phyloP scores from a whole-genome alignment of 2,329 filamentous ascomycete genomes.

The Cryphonectria naterciae region DNA sequence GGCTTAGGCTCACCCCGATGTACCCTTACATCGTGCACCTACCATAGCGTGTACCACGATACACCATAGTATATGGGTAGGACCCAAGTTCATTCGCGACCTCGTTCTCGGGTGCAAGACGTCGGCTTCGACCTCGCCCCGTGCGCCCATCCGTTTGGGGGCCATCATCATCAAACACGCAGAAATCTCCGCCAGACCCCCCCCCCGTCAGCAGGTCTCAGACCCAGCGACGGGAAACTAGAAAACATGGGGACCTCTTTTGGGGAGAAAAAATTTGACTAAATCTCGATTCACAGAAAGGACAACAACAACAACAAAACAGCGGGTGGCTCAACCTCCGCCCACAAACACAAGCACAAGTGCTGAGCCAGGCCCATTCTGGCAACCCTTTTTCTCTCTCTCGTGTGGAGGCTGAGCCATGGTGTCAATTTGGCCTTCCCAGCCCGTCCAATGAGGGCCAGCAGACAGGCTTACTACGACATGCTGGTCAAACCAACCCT shows the following conservation, averaged over 20 bases:
- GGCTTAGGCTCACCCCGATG: neutral
- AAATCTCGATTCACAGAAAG: neutral
- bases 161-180: neutral
- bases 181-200: neutral
- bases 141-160: neutral
- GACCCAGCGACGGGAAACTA: neutral
- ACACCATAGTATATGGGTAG: neutral
- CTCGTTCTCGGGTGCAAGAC: neutral
- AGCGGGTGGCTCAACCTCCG: neutral
- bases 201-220: neutral
- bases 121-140: neutral
- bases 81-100: neutral
- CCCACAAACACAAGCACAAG: neutral
- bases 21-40: neutral
- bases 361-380: conserved; percentile 20
- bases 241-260: too few relatives aligned
- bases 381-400: neutral
- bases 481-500: conserved; percentile 14
- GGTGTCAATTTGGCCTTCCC: neutral
- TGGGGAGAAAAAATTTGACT: too few relatives aligned
- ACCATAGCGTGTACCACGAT: neutral
- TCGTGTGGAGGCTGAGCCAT: conserved; percentile 1
- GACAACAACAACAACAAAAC: neutral
- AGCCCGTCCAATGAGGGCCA: conserved; percentile 9
- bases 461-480: neutral